Conservation (phyloP, 2,329 filamentous ascomycete species). For the Arthrobotrys conoides region DNA sequence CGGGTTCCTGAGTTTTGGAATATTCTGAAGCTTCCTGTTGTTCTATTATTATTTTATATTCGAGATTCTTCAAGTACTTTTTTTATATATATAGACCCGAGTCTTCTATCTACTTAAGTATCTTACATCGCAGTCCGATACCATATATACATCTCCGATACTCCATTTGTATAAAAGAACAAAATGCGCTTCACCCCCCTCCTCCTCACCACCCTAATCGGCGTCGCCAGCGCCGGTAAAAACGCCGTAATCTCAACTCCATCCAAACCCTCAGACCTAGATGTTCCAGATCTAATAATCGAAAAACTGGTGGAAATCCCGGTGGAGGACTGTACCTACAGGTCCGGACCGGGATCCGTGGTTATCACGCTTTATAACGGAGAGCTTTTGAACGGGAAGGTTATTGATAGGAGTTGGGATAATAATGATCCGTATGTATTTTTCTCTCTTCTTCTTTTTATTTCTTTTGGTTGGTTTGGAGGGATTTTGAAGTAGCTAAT, state of each 20-base stretch:
- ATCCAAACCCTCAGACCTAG: slow-evolving; percentile 16
- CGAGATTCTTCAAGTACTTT: not conserved
- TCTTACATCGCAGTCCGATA: no score
- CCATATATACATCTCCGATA: no score
- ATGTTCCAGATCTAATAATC: slow-evolving; percentile 40
- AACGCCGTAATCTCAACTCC: slow-evolving; percentile 33
- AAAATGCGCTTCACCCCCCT: slow-evolving; percentile 42
- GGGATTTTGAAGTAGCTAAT: not conserved
- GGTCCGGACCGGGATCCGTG: slow-evolving; percentile 31
- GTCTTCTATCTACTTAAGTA: no score
- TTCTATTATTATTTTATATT: not conserved
- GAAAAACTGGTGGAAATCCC: slow-evolving; percentile 30
- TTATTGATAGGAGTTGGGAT: slow-evolving; percentile 45
- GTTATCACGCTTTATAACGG: slow-evolving; percentile 42
- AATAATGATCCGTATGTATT: slow-evolving; percentile 39
- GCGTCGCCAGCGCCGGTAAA: slow-evolving; percentile 22
- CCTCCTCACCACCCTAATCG: slow-evolving; percentile 13
- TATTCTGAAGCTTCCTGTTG: not conserved
- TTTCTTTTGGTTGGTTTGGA: not conserved
- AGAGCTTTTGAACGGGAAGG: slow-evolving; percentile 35
- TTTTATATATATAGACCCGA: no score
- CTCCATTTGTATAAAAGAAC: not conserved
- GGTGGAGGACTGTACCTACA: slow-evolving; percentile 15
- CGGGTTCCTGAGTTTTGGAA: not conserved
- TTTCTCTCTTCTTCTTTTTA: not conserved